Evolutionary conservation across 2,329 filamentous ascomycete genomes (phyloP).

Genomic region (Fonsecaea erecta): DNA sequence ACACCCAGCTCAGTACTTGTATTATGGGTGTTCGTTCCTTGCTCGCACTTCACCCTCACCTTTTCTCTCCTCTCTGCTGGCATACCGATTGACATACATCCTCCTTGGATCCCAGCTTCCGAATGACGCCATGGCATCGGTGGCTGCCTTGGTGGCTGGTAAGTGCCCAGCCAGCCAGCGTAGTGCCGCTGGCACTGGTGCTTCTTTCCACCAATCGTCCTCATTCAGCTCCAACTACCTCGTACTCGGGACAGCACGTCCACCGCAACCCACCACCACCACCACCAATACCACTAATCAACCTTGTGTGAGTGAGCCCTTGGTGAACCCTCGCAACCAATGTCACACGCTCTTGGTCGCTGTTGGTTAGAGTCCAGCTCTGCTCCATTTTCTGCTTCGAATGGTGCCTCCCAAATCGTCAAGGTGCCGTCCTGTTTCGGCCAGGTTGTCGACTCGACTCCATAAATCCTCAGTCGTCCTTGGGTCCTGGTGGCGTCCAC

Average conservation of each 20-base stretch:
- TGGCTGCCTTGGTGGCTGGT: slow-evolving; percentile 6
- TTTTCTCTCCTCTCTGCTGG: background rate
- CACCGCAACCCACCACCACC: background rate
- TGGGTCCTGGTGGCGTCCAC: slow-evolving; percentile 10
- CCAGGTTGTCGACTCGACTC: background rate
- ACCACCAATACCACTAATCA: background rate
- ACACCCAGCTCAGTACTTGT: no score
- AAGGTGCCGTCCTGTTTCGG: slow-evolving; percentile 13
- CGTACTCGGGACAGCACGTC: no score
- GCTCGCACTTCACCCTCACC: background rate
- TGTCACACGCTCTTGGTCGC: slow-evolving; percentile 9
- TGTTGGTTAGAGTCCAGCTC: background rate
- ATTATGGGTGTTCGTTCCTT: no score
- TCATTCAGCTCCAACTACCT: background rate
- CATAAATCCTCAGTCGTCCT: background rate
- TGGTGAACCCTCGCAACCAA: background rate
- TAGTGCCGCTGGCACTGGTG: background rate
- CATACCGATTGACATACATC: background rate
- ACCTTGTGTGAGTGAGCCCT: background rate
- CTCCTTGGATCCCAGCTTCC: background rate
- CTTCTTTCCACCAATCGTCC: background rate
- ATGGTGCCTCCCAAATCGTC: slow-evolving; percentile 14
- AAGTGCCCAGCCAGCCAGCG: background rate
- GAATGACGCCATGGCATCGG: slow-evolving; percentile 2
- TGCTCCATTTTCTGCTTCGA: background rate